These are phyloP conservation scores for Podaxis pistillaris DNA, from an alignment of 768 basidiomycete genomes.

Conservation along the genomic window DNA sequence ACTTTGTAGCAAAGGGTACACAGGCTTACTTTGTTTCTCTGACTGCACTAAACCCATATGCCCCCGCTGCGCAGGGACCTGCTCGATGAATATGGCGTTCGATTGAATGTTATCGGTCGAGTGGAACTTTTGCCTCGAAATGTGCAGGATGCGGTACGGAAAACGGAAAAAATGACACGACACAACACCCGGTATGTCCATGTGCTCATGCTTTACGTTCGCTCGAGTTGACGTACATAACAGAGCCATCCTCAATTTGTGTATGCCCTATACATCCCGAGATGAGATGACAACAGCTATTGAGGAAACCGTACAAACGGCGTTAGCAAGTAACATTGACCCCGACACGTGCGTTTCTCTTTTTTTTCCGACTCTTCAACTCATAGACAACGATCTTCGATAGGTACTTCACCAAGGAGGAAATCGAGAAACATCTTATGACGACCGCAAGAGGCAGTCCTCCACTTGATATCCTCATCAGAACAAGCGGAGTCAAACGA, in stretches of 20 bases:
- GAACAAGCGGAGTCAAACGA: conserved; percentile 88
- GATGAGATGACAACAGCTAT: conserved; percentile 91
- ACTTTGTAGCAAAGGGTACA: conserved; percentile 79
- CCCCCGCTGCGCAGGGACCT: conserved; percentile 53
- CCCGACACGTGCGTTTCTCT: conserved; percentile 21
- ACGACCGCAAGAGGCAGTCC: conserved; percentile 65
- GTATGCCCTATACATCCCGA: conserved; percentile 88
- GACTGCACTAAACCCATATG: background rate
- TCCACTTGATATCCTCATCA: conserved; percentile 84
- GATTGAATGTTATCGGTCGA: conserved; percentile 80
- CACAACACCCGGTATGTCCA: conserved; percentile 62
- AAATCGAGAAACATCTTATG: conserved; percentile 66
- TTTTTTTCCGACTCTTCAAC: background rate
- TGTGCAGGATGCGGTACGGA: conserved; percentile 64
- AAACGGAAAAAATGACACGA: conserved; percentile 77
- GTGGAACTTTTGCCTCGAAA: conserved; percentile 72
- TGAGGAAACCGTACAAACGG: conserved; percentile 44
- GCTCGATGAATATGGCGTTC: conserved; percentile 78
- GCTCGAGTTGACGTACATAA: background rate
- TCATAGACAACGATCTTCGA: background rate
- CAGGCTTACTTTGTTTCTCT: conserved; percentile 7
- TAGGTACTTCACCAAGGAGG: conserved; percentile 57
- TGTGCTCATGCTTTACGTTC: background rate
- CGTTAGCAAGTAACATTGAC: conserved; percentile 26
- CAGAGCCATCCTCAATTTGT: conserved; percentile 88